These are phyloP conservation scores for Diplodia sapinea DNA, from an alignment of 2,329 filamentous ascomycete genomes.

Conservation along the genomic window DNA sequence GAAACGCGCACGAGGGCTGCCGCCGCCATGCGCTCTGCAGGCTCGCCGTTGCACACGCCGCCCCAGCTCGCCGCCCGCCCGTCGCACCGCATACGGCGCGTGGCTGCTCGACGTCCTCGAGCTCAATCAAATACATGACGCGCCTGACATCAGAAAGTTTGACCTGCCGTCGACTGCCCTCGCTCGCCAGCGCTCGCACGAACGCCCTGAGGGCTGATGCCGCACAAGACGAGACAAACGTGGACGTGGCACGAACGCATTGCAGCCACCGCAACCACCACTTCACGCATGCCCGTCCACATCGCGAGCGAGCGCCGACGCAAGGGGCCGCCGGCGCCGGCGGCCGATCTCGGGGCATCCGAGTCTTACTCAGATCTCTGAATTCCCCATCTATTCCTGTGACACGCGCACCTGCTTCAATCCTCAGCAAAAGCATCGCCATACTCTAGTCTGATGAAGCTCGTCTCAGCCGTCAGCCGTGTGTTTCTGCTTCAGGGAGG, in stretches of 20 bases:
- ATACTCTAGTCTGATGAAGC: background rate
- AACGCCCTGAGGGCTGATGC: background rate
- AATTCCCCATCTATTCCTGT: conserved; percentile 26
- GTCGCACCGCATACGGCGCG: conserved; percentile 11
- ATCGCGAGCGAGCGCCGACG: conserved; percentile 16
- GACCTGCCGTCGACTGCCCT: background rate
- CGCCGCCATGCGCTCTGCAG: conserved; percentile 17
- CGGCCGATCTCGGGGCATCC: conserved; percentile 18
- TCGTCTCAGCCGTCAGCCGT: conserved; percentile 26
- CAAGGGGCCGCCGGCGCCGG: conserved; percentile 6
- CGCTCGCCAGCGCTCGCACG: background rate
- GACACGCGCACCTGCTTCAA: conserved; percentile 10
- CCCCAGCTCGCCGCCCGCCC: background rate
- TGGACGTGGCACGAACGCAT: conserved; percentile 1
- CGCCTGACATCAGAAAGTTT: conserved; percentile 27
- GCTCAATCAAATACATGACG: conserved; percentile 20
- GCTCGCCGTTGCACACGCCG: conserved; percentile 11
- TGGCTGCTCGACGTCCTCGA: background rate
- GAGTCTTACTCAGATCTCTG: conserved; percentile 26
- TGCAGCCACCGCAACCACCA: background rate
- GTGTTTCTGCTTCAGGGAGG: background rate
- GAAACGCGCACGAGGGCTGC: conserved; percentile 1
- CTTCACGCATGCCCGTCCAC: background rate
- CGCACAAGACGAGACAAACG: conserved; percentile 4
- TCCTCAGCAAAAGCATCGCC: background rate